Evolutionary conservation across 768 basidiomycete species (phyloP).

Genomic region (Amyloporia xantha): DNA sequence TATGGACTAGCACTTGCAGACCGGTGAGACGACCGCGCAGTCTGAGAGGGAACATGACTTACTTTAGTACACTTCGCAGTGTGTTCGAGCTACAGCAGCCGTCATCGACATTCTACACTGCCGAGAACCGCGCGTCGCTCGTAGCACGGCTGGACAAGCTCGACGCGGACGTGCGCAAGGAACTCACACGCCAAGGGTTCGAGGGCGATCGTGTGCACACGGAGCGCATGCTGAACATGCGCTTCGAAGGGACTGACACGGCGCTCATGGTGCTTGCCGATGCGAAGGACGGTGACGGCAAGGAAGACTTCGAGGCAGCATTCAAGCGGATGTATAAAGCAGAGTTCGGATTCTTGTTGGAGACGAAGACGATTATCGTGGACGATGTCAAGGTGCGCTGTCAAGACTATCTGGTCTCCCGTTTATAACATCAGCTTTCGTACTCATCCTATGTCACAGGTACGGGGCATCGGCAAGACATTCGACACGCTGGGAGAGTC

Average conservation of each 20-base stretch:
- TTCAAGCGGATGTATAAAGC: slow-evolving; percentile 78
- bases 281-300: slow-evolving; percentile 40
- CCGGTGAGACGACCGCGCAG: slow-evolving; percentile 32
- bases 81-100: slow-evolving; percentile 89
- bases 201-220: slow-evolving; percentile 59
- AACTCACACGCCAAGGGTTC: slow-evolving; percentile 80
- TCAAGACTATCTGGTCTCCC: neutral
- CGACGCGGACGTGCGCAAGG: slow-evolving; percentile 50
- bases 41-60: neutral
- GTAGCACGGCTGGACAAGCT: slow-evolving; percentile 64
- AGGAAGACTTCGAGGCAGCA: slow-evolving; percentile 69
- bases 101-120: slow-evolving; percentile 69
- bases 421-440: too few species aligned
- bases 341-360: slow-evolving; percentile 89
- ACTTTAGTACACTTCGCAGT: slow-evolving; percentile 40
- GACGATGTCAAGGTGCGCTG: slow-evolving; percentile 78
- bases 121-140: slow-evolving; percentile 48
- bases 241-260: slow-evolving; percentile 91
- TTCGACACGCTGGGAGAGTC: slow-evolving; percentile 76
- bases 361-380: slow-evolving; percentile 76
- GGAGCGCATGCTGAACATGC: slow-evolving; percentile 87
- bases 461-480: slow-evolving; percentile 87
- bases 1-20: slow-evolving; percentile 93
- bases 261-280: slow-evolving; percentile 78
- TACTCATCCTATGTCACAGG: slow-evolving; percentile 34